phyloP scores from a whole-genome alignment of 352 stramenopile genomes.

The Globisporangium solare region DNA sequence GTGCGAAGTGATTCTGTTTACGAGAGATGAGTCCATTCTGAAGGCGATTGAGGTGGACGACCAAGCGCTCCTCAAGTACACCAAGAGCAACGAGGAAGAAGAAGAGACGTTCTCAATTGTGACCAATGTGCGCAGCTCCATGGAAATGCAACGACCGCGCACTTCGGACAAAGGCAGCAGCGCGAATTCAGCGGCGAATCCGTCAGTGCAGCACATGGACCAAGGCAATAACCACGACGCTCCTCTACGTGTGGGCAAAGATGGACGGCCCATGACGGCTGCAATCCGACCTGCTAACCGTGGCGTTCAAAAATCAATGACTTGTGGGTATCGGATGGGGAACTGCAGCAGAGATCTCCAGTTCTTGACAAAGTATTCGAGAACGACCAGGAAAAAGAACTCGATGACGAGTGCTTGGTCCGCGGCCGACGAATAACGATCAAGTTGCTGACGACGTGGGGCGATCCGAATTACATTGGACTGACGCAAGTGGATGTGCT shows the following conservation, averaged over 20 bases:
- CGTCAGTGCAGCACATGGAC: constrained; percentile 7
- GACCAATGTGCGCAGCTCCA: constrained; percentile 27
- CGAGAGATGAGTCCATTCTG: constrained; percentile 53
- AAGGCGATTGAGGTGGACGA: constrained; percentile 72
- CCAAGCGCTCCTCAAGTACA: constrained; percentile 18
- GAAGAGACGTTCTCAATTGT: constrained; percentile 35
- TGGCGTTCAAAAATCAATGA: constrained; percentile 37
- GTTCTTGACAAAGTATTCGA: constrained; percentile 32
- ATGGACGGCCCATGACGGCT: constrained; percentile 42
- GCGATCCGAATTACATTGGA: constrained; percentile 82
- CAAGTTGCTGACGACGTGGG: constrained; percentile 63
- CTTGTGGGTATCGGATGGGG: constrained; percentile 30
- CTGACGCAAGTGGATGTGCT: constrained; percentile 74
- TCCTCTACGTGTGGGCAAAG: constrained; percentile 6
- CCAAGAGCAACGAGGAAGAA: constrained; percentile 42
- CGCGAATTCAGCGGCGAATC: background rate
- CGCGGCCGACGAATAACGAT: constrained; percentile 51
- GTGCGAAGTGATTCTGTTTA: constrained; percentile 88
- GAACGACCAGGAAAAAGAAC: constrained; percentile 8
- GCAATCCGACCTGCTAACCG: constrained; percentile 15
- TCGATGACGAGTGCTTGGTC: constrained; percentile 9
- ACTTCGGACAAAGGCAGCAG: constrained; percentile 39
- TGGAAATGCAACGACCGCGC: constrained; percentile 41
- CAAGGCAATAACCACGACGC: constrained; percentile 13
- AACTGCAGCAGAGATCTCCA: constrained; percentile 44